Evolutionary conservation across 1,284 basidiomycete genomes (phyloP).

Genomic region (Gymnopus androsaceus): DNA sequence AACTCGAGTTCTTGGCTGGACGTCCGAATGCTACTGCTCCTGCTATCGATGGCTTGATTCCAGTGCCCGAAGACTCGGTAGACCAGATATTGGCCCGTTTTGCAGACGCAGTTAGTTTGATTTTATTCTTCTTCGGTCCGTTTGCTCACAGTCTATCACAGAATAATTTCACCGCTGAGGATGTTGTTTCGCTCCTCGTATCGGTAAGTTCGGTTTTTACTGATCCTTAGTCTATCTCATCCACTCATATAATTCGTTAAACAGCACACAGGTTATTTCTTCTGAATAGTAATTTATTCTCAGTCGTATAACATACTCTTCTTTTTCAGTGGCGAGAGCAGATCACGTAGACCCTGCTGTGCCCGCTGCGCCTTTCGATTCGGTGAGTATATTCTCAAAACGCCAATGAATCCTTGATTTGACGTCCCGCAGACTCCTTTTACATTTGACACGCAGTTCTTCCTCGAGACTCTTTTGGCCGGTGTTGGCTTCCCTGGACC

Average conservation of each 20-base stretch:
- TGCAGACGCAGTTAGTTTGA: conserved; percentile 9
- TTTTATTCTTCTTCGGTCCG: not conserved
- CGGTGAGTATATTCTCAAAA: conserved; percentile 12
- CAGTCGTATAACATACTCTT: not conserved
- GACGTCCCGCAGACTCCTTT: conserved; percentile 27
- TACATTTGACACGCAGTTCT: conserved; percentile 41
- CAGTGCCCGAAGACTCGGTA: conserved; percentile 19
- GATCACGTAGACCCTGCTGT: conserved; percentile 9
- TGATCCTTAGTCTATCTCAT: too few species aligned
- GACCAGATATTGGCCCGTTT: conserved; percentile 8
- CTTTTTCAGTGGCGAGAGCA: not conserved
- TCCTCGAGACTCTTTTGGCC: conserved; percentile 37
- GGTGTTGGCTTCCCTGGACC: conserved; percentile 37
- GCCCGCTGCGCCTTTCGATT: conserved; percentile 41
- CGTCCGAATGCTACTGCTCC: conserved; percentile 18
- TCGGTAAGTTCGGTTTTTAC: conserved; percentile 2
- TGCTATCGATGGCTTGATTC: conserved; percentile 18
- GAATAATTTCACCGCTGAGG: conserved; percentile 15
- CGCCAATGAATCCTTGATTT: not conserved
- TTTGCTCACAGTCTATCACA: not conserved
- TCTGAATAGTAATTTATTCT: not conserved
- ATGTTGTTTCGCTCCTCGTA: conserved; percentile 18
- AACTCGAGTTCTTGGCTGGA: conserved; percentile 21
- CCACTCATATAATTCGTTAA: not conserved
- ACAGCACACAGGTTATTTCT: conserved; percentile 2